Percentiles rank a stretch among this genome's conserved stretches.
phyloP scores from a whole-genome alignment of 2,329 filamentous ascomycete species.

The Pestalotiopsis sp. region DNA sequence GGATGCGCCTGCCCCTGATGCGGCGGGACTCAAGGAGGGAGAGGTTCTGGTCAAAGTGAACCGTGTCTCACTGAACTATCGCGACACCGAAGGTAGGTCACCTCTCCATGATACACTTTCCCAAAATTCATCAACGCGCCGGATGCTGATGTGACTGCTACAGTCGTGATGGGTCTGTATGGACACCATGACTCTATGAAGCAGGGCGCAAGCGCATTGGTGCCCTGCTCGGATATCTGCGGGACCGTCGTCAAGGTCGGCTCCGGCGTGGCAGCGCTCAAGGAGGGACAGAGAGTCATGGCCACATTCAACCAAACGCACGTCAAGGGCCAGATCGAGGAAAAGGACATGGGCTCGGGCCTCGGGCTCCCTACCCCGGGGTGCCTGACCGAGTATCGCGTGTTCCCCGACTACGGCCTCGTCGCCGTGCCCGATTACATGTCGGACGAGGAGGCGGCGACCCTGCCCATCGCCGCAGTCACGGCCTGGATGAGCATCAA shows the following conservation, averaged over 20 bases:
- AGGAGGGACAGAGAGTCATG: slow-evolving; percentile 66
- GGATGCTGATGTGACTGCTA: neutral
- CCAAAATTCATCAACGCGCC: neutral
- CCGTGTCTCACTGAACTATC: slow-evolving; percentile 51
- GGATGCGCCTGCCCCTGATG: slow-evolving; percentile 45
- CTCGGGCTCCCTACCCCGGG: slow-evolving; percentile 64
- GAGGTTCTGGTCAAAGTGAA: slow-evolving; percentile 54
- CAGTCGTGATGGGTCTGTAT: slow-evolving; percentile 68
- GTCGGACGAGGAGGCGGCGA: slow-evolving; percentile 60
- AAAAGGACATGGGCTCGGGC: slow-evolving; percentile 56
- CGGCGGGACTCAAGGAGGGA: slow-evolving; percentile 40
- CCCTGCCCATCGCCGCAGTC: slow-evolving; percentile 62
- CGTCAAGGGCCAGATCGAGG: slow-evolving; percentile 60
- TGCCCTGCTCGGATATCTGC: slow-evolving; percentile 73
- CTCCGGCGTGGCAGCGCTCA: slow-evolving; percentile 45
- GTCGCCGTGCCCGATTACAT: slow-evolving; percentile 60
- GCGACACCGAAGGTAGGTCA: slow-evolving; percentile 49
- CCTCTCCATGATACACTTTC: neutral
- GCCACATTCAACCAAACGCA: slow-evolving; percentile 64
- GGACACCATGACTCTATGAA: slow-evolving; percentile 62
- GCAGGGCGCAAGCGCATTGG: slow-evolving; percentile 43
- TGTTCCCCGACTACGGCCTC: slow-evolving; percentile 59
- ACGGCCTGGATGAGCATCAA: slow-evolving; percentile 71
- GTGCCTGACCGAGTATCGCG: slow-evolving; percentile 60
- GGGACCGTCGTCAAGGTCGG: slow-evolving; percentile 59